Evolutionary conservation across 169 alveolate species (phyloP), one percentile per base, ranked within the genome.

Genomic region (Cryptosporidium parvum): DNA sequence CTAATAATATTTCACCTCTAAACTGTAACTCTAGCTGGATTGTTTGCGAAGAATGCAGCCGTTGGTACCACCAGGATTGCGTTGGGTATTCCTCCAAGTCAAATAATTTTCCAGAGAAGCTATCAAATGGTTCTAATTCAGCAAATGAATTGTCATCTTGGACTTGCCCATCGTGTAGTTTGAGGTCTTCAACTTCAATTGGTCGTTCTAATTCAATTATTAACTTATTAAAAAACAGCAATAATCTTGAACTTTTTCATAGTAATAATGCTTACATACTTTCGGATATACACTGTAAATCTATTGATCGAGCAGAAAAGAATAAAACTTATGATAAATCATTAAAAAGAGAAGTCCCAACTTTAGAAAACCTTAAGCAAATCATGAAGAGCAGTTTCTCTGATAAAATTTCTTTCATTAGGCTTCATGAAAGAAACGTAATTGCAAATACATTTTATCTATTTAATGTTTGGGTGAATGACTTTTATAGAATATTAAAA

Each of bases 41-140:
- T 80, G 21, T 65, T 61, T 80, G 89, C 35, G 65, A 59, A 21
- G 89, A 80, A 45, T 80, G 89, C 31, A 80, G 7, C 29, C 89
- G 89, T 39, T 65, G 48, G 67, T 80, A 62, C 35, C 89, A 80
- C 33, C 62, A 80, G n/a, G 75, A 59, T 26, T 80, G 89, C 31
- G 89, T 59, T 23, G 35, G 31, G 14, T 80, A 45, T 45, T 42
- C 67, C n/a, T 33, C 29, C 1, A 65, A 80, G 35, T 12, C 71
- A 29, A 33, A 39, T 52, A 56, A 37, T 31, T 37, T 37, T 3
- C 53, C 10, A 3, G 31, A 23, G 18, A 58, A 9, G 45, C 14
- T 4, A 4, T 18, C 53, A 9, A 75, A 52, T 44, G 7, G n/a
- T 33, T 44, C 73, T 16, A 44, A 14, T 7, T 23, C 52, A 5